phyloP scores from a whole-genome alignment of 139 green algal genomes.

The Tetraselmis striata region DNA sequence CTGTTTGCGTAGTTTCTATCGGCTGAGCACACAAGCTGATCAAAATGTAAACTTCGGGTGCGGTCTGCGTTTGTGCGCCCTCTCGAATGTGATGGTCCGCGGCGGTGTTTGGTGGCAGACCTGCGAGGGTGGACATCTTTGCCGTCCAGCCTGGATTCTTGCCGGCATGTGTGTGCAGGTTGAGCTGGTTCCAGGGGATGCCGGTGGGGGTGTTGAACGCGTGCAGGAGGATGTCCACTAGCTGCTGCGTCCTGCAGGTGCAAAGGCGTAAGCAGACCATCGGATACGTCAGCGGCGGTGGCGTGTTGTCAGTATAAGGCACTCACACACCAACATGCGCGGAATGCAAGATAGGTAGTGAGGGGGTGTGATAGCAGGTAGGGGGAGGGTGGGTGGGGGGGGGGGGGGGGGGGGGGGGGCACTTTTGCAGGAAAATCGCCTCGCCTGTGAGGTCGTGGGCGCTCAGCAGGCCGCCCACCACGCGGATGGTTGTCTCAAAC shows the following conservation, averaged over 20 bases:
- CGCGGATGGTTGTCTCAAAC: slow-evolving; percentile 62
- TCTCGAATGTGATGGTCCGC: no score
- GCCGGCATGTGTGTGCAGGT: slow-evolving; percentile 30
- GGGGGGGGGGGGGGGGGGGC: background rate
- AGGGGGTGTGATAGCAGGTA: background rate
- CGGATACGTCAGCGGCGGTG: no score
- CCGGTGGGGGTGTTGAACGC: slow-evolving; percentile 64
- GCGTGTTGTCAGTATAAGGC: background rate
- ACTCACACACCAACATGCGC: background rate
- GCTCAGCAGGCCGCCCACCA: slow-evolving; percentile 52
- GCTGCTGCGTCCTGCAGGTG: slow-evolving; percentile 31
- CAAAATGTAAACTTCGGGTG: no score
- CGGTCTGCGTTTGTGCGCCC: no score
- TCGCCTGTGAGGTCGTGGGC: slow-evolving; percentile 60
- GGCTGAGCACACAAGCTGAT: no score
- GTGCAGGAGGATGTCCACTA: slow-evolving; percentile 50
- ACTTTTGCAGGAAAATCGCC: slow-evolving; percentile 15
- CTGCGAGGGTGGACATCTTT: background rate
- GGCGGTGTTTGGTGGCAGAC: slow-evolving; percentile 1
- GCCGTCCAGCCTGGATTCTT: slow-evolving; percentile 37
- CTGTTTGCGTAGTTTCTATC: no score
- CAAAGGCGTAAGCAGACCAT: slow-evolving; percentile 10
- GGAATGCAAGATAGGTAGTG: background rate
- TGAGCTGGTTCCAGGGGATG: slow-evolving; percentile 51
- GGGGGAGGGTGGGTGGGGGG: background rate